These are phyloP conservation scores for Tolypocladium tropicale DNA, from an alignment of 2,329 filamentous ascomycete genomes.

Conservation along the genomic window DNA sequence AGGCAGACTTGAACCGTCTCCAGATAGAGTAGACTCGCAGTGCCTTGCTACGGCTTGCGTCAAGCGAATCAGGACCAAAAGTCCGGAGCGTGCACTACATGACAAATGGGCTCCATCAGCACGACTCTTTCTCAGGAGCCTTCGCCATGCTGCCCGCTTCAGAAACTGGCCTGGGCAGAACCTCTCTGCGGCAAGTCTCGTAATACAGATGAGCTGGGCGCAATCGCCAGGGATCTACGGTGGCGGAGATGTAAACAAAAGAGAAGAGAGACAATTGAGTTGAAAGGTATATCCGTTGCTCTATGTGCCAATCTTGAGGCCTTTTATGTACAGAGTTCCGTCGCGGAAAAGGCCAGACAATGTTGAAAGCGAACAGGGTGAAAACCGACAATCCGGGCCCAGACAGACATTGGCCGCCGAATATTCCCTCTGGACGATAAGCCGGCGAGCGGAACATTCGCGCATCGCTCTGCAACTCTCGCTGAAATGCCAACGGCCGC, in stretches of 20 bases:
- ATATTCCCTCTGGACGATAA: neutral
- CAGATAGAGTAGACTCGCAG: neutral
- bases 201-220: too few species aligned
- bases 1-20: slow-evolving; percentile 32
- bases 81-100: too few species aligned
- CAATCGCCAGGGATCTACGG: neutral
- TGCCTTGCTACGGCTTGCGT: neutral
- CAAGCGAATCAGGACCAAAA: too few species aligned
- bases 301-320: neutral
- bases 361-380: neutral
- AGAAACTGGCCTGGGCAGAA: too few species aligned
- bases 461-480: neutral
- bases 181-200: too few species aligned
- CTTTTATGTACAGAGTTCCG: neutral
- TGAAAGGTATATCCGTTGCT: neutral
- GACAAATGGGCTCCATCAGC: too few species aligned
- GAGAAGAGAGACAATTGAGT: neutral
- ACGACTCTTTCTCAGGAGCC: too few species aligned
- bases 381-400: neutral
- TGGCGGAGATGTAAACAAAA: neutral
- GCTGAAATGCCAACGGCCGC: neutral
- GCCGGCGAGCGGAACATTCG: neutral
- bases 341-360: neutral
- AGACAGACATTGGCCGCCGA: neutral
- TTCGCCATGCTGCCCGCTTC: too few species aligned